Evolutionary conservation across 1,284 basidiomycete species (phyloP), one percentile per base, ranked within the genome.

Genomic region (Ustilago lituana): DNA sequence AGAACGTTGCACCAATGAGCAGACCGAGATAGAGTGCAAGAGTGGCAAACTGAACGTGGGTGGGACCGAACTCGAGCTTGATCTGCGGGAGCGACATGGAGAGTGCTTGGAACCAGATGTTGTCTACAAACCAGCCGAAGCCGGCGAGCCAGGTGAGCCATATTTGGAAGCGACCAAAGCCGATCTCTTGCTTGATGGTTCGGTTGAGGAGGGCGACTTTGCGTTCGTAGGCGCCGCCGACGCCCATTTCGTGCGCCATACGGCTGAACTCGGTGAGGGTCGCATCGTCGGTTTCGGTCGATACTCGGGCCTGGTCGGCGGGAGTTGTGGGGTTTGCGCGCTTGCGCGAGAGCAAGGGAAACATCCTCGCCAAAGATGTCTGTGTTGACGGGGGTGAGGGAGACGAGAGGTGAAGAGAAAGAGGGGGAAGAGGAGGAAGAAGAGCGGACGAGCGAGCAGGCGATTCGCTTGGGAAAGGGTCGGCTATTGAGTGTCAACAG

Each of bases 81-180:
- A 78, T 69, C 52, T 76, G 72, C 10, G 78, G 71, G 7, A 80
- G 45, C 9, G 76, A 67, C 67, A 80, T 72, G 24, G 67, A 52
- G 8, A 80, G 60, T 10, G 77, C 72, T 26, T 69, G 62, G 59
- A 79, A 79, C 73, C 71, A 77, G 29, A 79, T 49, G 32, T 56
- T 63, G 77, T 85, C 79, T 27, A 87, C 86, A 84, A 77, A 86
- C 87, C 66, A 86, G 47, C 86, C 86, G 22, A 86, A 79, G 33
- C 88, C 88, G 35, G 86, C 85, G 8, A 88, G 82, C 48, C 85
- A 60, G 69, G 88, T 88, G 31, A 89, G 83, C 79, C 88, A 86
- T 63, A 84, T 82, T 73, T 89, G 88, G 80, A 88, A 89, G 48
- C 84, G 83, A 14, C 88, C 88, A 58, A 87, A 88, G 19, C 88